Conservation (phyloP, 2,329 filamentous ascomycete species). For the Phaeosphaeria sp. region DNA sequence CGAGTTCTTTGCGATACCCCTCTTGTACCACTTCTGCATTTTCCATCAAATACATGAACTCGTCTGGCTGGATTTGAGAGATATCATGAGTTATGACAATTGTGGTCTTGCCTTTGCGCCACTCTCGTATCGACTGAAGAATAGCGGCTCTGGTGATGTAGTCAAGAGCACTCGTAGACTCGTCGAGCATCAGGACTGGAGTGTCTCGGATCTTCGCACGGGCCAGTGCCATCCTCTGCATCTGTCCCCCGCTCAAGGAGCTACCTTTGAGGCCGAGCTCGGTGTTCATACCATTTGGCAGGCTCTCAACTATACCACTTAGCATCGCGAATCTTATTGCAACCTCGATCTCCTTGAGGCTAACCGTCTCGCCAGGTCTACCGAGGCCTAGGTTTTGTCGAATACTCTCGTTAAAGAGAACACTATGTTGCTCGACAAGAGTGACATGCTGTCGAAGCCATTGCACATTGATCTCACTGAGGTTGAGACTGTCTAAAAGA, state of each 20-base stretch:
- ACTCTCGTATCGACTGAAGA: conserved; percentile 76
- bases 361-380: conserved; percentile 58
- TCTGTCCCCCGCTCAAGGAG: conserved; percentile 82
- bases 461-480: conserved; percentile 66
- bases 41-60: conserved; percentile 83
- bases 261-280: conserved; percentile 72
- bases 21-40: conserved; percentile 71
- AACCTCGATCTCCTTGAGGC: conserved; percentile 61
- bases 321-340: conserved; percentile 74
- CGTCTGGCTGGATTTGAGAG: conserved; percentile 71
- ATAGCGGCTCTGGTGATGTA: conserved; percentile 70
- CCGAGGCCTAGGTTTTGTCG: conserved; percentile 81
- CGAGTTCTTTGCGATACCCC: conserved; percentile 67
- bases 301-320: conserved; percentile 67
- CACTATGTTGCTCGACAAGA: conserved; percentile 80
- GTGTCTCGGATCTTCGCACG: conserved; percentile 78
- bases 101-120: conserved; percentile 83
- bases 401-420: conserved; percentile 82
- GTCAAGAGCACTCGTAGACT: conserved; percentile 86
- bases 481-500: conserved; percentile 68
- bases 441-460: conserved; percentile 83
- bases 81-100: conserved; percentile 94
- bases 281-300: conserved; percentile 77
- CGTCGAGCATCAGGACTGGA: conserved; percentile 83
- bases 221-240: conserved; percentile 80